A percentile compares a stretch with the other conserved stretches of the same genome.
Conservation (phyloP, 1,284 basidiomycete genomes). For the Cryptococcus depauperatus region DNA sequence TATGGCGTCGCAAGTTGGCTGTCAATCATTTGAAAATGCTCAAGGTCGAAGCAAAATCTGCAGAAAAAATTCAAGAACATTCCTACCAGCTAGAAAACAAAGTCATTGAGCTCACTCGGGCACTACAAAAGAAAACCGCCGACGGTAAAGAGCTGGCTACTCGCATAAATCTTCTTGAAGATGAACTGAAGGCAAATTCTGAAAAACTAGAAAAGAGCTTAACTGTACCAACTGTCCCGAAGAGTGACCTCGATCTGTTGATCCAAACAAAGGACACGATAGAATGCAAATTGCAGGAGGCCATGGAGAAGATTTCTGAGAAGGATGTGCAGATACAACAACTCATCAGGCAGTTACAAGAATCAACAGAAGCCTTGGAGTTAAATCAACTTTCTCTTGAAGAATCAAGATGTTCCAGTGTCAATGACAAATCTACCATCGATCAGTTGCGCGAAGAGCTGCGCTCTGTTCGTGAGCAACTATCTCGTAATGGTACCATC, state of each 20-base stretch:
- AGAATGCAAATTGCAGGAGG: conserved; percentile 74
- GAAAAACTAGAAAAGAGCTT: not conserved
- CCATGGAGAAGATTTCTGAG: conserved; percentile 62
- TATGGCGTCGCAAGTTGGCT: conserved; percentile 80
- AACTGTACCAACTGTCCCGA: not conserved
- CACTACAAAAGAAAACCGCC: conserved; percentile 79
- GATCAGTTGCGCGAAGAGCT: not conserved
- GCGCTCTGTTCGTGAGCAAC: too few species aligned
- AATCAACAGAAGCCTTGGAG: not conserved
- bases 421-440: not conserved
- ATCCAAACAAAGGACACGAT: conserved; percentile 53
- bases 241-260: not conserved
- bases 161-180: conserved; percentile 72
- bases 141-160: conserved; percentile 83
- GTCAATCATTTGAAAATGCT: conserved; percentile 75
- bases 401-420: not conserved
- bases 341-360: not conserved
- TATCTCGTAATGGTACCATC: too few species aligned
- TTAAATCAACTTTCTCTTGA: not conserved
- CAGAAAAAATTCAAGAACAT: conserved; percentile 97
- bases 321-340: conserved; percentile 52
- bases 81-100: conserved; percentile 98
- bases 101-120: conserved; percentile 96
- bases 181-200: conserved; percentile 56
- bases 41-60: conserved; percentile 87